Evolutionary conservation across 2,329 filamentous ascomycete species (phyloP), one percentile per base, ranked within the genome.

Genomic region (Botrytis squamosa): DNA sequence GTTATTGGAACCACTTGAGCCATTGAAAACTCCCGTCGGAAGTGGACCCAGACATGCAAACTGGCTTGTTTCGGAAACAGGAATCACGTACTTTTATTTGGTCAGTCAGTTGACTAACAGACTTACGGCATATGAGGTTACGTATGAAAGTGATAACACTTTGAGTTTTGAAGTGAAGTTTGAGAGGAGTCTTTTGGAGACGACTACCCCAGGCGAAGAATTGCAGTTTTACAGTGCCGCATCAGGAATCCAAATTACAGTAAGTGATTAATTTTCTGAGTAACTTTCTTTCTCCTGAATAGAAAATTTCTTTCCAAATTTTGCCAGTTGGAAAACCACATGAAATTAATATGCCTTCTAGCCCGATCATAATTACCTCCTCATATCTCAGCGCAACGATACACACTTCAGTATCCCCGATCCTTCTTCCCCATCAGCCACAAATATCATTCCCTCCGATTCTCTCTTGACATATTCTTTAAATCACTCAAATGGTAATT

Each of bases 301-400:
- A 25, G n/a, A 18, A 44, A 38, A 18, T 22, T n/a, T 16, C 7
- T 18, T n/a, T n/a, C 36, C 52, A 29, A 29, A 29, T 8, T 57
- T 18, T 29, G 9, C 25, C 12, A 42, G 1, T 18, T 3, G 1
- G 0, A 22, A 25, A n/a, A 29, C 1, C 1, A 9, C 36, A 1
- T 29, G 9, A 22, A 16, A 22, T n/a, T 57, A 40, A 55, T 16
- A 29, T 66, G 42, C 25, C 25, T 38, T 65, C 33, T 71, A 90
- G 88, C 87, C 88, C 66, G 87, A 90, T 78, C 84, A 86, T 74
- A 87, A 86, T 46, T 92, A 89, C 83, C 80, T 94, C 70, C 85
- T 92, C 76, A 86, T 92, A 57, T 91, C 91, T 3, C 92, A 92
- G 76, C 90, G 92, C 75, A 87, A 87, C 79, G 91, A 91, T 79